Percentiles rank a stretch among this genome's conserved stretches.
Evolutionary conservation across 352 stramenopile species (phyloP).

Genomic region (Paralagenidium karlingii): DNA sequence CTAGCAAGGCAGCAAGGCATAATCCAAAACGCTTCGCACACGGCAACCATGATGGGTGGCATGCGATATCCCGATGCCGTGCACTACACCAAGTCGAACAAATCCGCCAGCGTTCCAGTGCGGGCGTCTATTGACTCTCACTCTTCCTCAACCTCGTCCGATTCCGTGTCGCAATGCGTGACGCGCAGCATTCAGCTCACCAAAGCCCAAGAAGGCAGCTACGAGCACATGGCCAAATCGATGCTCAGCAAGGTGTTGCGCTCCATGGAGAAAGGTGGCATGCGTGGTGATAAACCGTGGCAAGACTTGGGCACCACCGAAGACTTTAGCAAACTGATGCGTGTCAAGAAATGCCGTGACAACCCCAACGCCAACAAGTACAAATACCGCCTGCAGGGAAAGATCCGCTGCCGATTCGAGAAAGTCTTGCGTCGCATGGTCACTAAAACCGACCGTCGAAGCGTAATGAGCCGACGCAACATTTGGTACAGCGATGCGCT

Average conservation of each 20-base stretch:
- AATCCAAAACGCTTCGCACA: too few relatives aligned
- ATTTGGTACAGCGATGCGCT: conserved; percentile 40
- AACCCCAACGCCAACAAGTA: conserved; percentile 25
- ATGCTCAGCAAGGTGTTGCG: conserved; percentile 31
- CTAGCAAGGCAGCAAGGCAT: too few relatives aligned
- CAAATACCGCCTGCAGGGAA: conserved; percentile 45
- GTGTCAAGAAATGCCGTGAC: conserved; percentile 37
- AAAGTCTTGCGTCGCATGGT: conserved; percentile 52
- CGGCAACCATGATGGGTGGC: too few relatives aligned
- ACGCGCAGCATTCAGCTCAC: conserved; percentile 31
- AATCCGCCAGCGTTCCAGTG: too few relatives aligned
- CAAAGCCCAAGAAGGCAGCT: conserved; percentile 14
- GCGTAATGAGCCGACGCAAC: conserved; percentile 24
- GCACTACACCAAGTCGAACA: too few relatives aligned
- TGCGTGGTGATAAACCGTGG: conserved; percentile 35
- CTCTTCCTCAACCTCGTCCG: too few relatives aligned
- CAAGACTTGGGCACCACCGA: conserved; percentile 31
- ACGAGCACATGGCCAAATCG: conserved; percentile 17
- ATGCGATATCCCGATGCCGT: too few relatives aligned
- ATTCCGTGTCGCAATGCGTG: too few relatives aligned
- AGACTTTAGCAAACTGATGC: too few relatives aligned
- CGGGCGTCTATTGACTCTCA: too few relatives aligned
- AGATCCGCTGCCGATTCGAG: conserved; percentile 27
- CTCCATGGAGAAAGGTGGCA: conserved; percentile 18
- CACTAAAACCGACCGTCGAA: conserved; percentile 25